phyloP scores from a whole-genome alignment of 176 grass and related monocot species.

The Oropetium thomaeum region DNA sequence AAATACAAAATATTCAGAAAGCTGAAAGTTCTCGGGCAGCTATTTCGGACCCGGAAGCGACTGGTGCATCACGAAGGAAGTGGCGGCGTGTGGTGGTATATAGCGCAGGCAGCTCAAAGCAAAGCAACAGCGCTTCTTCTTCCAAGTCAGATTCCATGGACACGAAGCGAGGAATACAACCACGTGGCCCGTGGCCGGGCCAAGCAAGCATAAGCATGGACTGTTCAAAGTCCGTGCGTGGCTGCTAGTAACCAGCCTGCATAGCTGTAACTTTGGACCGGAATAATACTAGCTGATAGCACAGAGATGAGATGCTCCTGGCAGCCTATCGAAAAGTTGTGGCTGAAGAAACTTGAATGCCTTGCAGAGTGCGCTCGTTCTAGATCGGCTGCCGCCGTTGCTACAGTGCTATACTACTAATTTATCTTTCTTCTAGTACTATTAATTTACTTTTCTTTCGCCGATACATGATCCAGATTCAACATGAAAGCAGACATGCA shows the following conservation, averaged over 20 bases:
- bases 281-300: neutral
- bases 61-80: neutral
- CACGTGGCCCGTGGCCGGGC: too few species aligned
- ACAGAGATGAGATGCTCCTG: neutral
- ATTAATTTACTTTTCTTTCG: neutral
- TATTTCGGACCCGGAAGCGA: neutral
- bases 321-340: slow-evolving; percentile 12
- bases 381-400: neutral
- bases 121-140: slow-evolving; percentile 14
- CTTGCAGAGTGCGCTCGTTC: neutral
- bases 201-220: neutral
- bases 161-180: neutral
- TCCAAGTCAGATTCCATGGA: slow-evolving; percentile 39
- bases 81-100: slow-evolving; percentile 4
- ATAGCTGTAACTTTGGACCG: slow-evolving; percentile 33
- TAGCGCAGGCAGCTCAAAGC: slow-evolving; percentile 14
- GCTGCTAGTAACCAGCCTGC: too few species aligned
- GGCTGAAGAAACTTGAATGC: slow-evolving; percentile 1
- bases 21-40: neutral
- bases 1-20: neutral
- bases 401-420: too few species aligned
- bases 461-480: neutral
- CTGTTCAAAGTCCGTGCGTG: slow-evolving; percentile 16
- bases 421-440: neutral
- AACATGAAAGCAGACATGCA: too few species aligned